Evolutionary conservation across 2,329 filamentous ascomycete genomes (phyloP), one percentile per base, ranked within the genome.

Genomic region (Neobulgaria alba): DNA sequence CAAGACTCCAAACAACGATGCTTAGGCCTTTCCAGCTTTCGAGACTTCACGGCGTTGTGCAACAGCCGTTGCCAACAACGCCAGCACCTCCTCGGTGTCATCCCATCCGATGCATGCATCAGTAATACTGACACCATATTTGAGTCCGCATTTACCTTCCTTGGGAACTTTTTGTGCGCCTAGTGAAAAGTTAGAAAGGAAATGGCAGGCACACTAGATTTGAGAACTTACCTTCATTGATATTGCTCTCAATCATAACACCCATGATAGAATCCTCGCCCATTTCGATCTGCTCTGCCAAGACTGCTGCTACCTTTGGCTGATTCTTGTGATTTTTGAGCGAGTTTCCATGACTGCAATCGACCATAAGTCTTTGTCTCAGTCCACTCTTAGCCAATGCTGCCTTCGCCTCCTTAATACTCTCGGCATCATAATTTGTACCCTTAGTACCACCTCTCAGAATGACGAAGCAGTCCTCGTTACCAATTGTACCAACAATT

Each of bases 161-260:
- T 79, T 72, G 23, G 89, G 86, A 3, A 95, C 86, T 65, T 95
- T 95, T 63, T 98, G 92, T 65, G 74, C 85, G 52, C 89, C 82
- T 81, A 52, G 1, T 26, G 12, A 17, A 29, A 7, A n/a, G 48
- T 39, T n/a, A n/a, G n/a, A n/a, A n/a, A 50, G 43, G 36, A 36
- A 34, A 34, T 18, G 2, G 31, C 17, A n/a, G n/a, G n/a, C 1
- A 12, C 9, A 17, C 9, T 10, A 3, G 10, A 10, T 3, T 5
- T 0, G 20, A 32, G 36, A 21, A 41, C 50, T 57, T 63, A 83
- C 85, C 89, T 68, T 95, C 90, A 57, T 90, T 83, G 67, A 96
- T 93, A 64, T 96, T 85, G 64, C 85, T 93, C 71, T 98, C 92
- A 57, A 98, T 94, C 92, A 98, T 98, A 45, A 96, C 86, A 57